phyloP scores from a whole-genome alignment of 768 basidiomycete genomes.

The Podaxis carcinomalis region DNA sequence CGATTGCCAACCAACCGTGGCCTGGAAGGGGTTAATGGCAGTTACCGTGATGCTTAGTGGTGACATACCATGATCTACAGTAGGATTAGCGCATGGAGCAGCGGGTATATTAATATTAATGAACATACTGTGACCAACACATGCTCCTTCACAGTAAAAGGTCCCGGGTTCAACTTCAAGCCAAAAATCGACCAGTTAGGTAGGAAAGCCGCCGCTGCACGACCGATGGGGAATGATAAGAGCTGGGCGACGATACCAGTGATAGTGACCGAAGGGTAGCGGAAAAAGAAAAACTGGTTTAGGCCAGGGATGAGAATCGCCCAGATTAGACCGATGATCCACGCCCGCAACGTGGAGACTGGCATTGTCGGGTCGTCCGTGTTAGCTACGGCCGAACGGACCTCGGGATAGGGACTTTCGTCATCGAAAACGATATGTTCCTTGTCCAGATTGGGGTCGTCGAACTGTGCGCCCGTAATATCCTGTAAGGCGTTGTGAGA shows the following conservation, averaged over 20 bases:
- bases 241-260: constrained; percentile 61
- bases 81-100: neutral
- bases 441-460: constrained; percentile 43
- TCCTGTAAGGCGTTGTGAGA: constrained; percentile 17
- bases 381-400: constrained; percentile 65
- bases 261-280: constrained; percentile 35
- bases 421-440: constrained; percentile 41
- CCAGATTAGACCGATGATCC: constrained; percentile 52
- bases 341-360: constrained; percentile 44
- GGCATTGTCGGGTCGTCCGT: constrained; percentile 60
- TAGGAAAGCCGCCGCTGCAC: constrained; percentile 46
- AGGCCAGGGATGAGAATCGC: constrained; percentile 53
- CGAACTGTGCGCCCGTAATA: constrained; percentile 33
- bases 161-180: constrained; percentile 66
- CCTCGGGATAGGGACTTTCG: constrained; percentile 79
- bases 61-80: constrained; percentile 32
- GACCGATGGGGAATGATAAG: constrained; percentile 66
- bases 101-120: neutral
- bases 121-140: constrained; percentile 49
- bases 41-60: constrained; percentile 10
- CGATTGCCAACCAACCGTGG: constrained; percentile 50
- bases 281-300: constrained; percentile 55
- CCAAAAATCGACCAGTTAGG: constrained; percentile 58
- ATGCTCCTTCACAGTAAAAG: constrained; percentile 75
- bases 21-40: constrained; percentile 23